Evolutionary conservation across 1,284 basidiomycete species (phyloP).

Genomic region (Leccinum fuscescens): DNA sequence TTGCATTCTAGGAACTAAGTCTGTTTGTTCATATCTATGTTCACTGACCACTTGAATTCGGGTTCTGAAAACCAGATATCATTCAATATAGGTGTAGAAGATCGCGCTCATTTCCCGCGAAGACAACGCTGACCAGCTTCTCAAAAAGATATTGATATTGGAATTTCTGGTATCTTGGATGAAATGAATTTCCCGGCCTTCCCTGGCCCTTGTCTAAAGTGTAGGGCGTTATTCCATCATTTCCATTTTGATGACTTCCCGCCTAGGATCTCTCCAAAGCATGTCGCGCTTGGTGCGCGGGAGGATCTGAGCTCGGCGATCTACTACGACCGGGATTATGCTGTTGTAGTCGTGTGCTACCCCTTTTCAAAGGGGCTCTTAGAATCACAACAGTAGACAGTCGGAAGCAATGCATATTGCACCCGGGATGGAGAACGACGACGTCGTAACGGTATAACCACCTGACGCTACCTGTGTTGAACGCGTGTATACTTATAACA

Average conservation of each 20-base stretch:
- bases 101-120: not conserved
- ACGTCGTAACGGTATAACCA: not conserved
- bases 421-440: constrained; percentile 3
- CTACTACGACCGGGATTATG: constrained; percentile 7
- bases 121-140: not conserved
- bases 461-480: not conserved
- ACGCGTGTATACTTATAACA: constrained; percentile 6
- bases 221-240: not conserved
- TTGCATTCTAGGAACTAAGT: not conserved
- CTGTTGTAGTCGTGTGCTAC: not conserved
- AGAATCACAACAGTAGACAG: not conserved
- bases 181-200: constrained; percentile 1
- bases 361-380: not conserved
- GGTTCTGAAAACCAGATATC: not conserved
- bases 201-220: not conserved
- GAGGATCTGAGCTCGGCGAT: not conserved
- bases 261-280: not conserved
- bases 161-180: not conserved
- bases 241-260: not conserved
- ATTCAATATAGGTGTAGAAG: not conserved
- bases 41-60: not conserved
- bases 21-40: not conserved
- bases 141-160: not conserved
- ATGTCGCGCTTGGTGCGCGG: not conserved
- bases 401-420: not conserved